phyloP scores from a whole-genome alignment of 257 asterid species.

The Fraxinus excelsior region DNA sequence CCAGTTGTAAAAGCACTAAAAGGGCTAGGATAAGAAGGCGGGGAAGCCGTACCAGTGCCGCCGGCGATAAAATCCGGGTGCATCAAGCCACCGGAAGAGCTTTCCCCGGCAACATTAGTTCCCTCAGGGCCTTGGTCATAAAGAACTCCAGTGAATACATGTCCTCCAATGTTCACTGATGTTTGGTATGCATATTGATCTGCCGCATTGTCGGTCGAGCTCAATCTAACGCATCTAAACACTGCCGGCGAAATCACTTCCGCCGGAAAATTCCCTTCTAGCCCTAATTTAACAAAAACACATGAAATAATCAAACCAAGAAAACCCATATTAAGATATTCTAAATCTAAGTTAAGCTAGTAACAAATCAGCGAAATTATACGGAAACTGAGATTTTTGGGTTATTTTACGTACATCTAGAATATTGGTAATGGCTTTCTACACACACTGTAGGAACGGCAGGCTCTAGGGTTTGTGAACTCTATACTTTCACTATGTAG shows the following conservation, averaged over 20 bases:
- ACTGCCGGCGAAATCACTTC: constrained; percentile 70
- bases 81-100: constrained; percentile 37
- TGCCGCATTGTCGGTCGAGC: constrained; percentile 66
- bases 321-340: background rate
- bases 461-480: constrained; percentile 8
- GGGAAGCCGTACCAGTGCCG: constrained; percentile 19
- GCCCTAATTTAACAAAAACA: constrained; percentile 30
- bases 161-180: constrained; percentile 74
- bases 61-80: constrained; percentile 18
- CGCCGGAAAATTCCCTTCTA: constrained; percentile 59
- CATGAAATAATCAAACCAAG: constrained; percentile 13
- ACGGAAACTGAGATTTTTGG: constrained; percentile 9
- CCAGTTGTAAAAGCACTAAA: constrained; percentile 37
- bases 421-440: background rate
- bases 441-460: constrained; percentile 18
- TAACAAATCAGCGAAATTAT: background rate
- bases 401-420: constrained; percentile 9
- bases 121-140: constrained; percentile 64
- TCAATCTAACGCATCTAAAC: constrained; percentile 69
- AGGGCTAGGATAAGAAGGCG: constrained; percentile 37
- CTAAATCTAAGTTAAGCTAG: constrained; percentile 21
- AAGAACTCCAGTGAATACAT: constrained; percentile 69
- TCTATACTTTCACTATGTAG: background rate
- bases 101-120: constrained; percentile 41
- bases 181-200: constrained; percentile 81